Percentiles rank a stretch among this genome's conserved stretches.
Evolutionary conservation across 257 asterid species (phyloP).

Genomic region (Solanum chmielewskii): DNA sequence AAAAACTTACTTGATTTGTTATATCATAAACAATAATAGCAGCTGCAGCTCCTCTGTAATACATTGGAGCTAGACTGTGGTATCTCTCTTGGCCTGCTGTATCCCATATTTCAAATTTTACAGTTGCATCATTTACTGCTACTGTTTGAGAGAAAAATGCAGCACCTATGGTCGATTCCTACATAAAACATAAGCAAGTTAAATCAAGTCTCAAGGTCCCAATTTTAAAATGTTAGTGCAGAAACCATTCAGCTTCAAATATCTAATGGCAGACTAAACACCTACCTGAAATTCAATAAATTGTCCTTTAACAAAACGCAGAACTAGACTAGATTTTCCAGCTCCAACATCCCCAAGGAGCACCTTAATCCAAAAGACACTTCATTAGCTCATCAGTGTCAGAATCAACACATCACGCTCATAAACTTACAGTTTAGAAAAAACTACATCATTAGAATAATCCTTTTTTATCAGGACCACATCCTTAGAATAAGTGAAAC

Average conservation of each 20-base stretch:
- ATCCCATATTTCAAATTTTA: conserved; percentile 87
- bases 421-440: background rate
- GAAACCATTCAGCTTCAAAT: background rate
- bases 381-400: background rate
- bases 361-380: conserved; percentile 27
- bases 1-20: conserved; percentile 50
- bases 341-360: conserved; percentile 92
- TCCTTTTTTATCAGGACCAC: background rate
- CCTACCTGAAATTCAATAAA: conserved; percentile 78
- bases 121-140: conserved; percentile 73
- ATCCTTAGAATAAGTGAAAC: background rate
- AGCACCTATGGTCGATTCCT: conserved; percentile 92
- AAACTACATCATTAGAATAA: background rate
- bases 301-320: conserved; percentile 84
- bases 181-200: conserved; percentile 2
- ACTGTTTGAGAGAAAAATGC: conserved; percentile 84
- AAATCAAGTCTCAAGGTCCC: conserved; percentile 2
- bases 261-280: background rate
- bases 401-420: background rate
- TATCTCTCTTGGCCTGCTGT: conserved; percentile 94
- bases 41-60: conserved; percentile 89
- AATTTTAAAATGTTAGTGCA: background rate
- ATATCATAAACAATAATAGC: conserved; percentile 75
- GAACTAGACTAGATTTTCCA: conserved; percentile 75
- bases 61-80: conserved; percentile 93